phyloP scores from a whole-genome alignment of 108 stramenopile species.

The Skeletonema costatum region DNA sequence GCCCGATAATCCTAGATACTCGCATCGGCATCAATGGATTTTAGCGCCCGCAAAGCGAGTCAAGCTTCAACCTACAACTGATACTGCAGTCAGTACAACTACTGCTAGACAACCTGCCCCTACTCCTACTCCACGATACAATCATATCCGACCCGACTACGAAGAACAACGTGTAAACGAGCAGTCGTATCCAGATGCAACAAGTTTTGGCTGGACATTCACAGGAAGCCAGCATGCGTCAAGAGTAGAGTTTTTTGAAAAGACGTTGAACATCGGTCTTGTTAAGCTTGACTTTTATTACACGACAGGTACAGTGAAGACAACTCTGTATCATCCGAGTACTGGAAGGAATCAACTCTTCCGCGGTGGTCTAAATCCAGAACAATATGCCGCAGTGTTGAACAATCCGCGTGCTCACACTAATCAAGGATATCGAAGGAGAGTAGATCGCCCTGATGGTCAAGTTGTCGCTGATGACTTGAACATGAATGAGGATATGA shows the following conservation, averaged over 20 bases:
- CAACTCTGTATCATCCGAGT: slow-evolving; percentile 56
- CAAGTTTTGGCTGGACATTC: slow-evolving; percentile 62
- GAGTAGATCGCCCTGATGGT: slow-evolving; percentile 12
- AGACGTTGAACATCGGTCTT: slow-evolving; percentile 23
- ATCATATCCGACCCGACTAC: slow-evolving; percentile 44
- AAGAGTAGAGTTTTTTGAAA: slow-evolving; percentile 63
- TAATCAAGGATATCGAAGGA: slow-evolving; percentile 24
- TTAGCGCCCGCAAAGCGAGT: slow-evolving; percentile 24
- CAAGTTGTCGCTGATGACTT: neutral
- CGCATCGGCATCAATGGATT: slow-evolving; percentile 33
- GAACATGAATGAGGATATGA: neutral
- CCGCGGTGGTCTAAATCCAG: slow-evolving; percentile 17
- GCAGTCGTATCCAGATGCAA: slow-evolving; percentile 57
- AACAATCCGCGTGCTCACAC: slow-evolving; percentile 40
- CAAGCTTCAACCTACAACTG: slow-evolving; percentile 8
- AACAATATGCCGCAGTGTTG: slow-evolving; percentile 27
- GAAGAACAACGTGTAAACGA: slow-evolving; percentile 31
- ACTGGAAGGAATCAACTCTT: slow-evolving; percentile 51
- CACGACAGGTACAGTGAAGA: slow-evolving; percentile 61
- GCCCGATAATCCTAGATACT: slow-evolving; percentile 36
- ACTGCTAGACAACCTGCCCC: neutral
- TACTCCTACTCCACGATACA: slow-evolving; percentile 38
- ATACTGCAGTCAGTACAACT: neutral
- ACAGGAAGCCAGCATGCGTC: slow-evolving; percentile 47
- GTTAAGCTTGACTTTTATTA: slow-evolving; percentile 67